Evolutionary conservation across 768 basidiomycete species (phyloP), one percentile per base, ranked within the genome.

Genomic region (Lactifluus volemus): DNA sequence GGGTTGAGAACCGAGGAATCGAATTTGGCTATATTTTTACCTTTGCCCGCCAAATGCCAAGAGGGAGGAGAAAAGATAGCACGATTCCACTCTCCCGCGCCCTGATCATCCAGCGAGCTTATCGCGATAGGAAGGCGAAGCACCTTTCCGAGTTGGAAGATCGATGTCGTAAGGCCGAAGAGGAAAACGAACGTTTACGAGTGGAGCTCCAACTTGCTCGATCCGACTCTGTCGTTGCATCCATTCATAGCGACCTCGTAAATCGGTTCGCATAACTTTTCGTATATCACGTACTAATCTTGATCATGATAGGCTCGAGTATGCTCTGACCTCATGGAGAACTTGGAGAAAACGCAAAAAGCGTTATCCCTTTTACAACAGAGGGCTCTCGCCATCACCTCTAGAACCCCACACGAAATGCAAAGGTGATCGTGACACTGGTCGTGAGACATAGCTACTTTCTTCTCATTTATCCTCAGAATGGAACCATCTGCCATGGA

Each of bases 71-170:
- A 56, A 66, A 66, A 42, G 65, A 66, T 32, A 48, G 19, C 10
- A 65, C 65, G 4, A 34, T 61, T 25, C 58, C 55, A 8, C 65
- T 50, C 19, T 61, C 65, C n/a, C 63, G 63, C 19, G 12, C 63
- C 17, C 53, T 66, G 21, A 32, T 25, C 39, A 15, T 65, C 14
- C 65, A 66, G 41, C 49, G 65, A 21, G 59, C 63, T 5, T 66
- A 65, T 49, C 65, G 65, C 48, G 65, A 66, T 32, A 30, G 63
- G 38, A 60, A 59, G 34, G 63, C 65, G 4, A 66, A 55, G 39
- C 41, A 61, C 45, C 8, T 66, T 25, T 21, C 55, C 21, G 63
- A 65, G 21, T 48, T 66, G 4, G 65, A 66, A 53, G 63, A 55
- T 1, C 34, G 63, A 15, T 66, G 63, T 61, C 59, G 42, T 36